Evolutionary conservation across 2,329 filamentous ascomycete species (phyloP), one percentile per base, ranked within the genome.

Genomic region (Phoma sp.): DNA sequence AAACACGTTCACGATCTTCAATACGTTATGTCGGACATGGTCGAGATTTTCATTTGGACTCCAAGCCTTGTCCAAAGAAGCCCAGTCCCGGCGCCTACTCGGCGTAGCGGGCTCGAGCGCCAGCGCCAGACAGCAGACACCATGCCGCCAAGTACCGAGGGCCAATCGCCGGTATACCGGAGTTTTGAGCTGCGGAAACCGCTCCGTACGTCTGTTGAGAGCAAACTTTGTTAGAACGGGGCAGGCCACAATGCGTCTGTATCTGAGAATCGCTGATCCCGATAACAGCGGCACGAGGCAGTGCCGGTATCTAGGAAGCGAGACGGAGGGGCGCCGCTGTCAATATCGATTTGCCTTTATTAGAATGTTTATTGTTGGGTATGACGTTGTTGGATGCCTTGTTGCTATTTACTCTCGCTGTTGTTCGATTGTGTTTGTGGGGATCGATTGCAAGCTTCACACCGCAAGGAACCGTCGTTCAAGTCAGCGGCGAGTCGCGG

Each of bases 281-380:
- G 26, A 39, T 11, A 9, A 18, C 7, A 9, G 9, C 17, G 28
- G 40, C 34, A 37, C 25, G 18, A 21, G 10, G 37, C 15, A n/a
- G 5, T 21, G 25, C 28, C 36, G 28, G n/a, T n/a, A 28, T 9
- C 2, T 26, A 15, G 34, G 33, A 37, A 37, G 28, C 36, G 23
- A 30, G 36, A n/a, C 37, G 26, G 38, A 11, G 20, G 33, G 37
- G 43, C 50, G 43, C 50, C 38, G 43, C 38, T 48, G 50, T 53
- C 42, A 47, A n/a, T n/a, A n/a, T n/a, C n/a, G n/a, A n/a, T n/a
- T n/a, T n/a, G n/a, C n/a, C n/a, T n/a, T n/a, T n/a, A n/a, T n/a
- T n/a, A n/a, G n/a, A n/a, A 15, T 39, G 28, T 20, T n/a, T 15
- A n/a, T 21, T 21, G 14, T 11, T 11, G 26, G 14, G 12, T 25